Evolutionary conservation across 1,284 basidiomycete species (phyloP).

Genomic region (Heliocybe sulcata): DNA sequence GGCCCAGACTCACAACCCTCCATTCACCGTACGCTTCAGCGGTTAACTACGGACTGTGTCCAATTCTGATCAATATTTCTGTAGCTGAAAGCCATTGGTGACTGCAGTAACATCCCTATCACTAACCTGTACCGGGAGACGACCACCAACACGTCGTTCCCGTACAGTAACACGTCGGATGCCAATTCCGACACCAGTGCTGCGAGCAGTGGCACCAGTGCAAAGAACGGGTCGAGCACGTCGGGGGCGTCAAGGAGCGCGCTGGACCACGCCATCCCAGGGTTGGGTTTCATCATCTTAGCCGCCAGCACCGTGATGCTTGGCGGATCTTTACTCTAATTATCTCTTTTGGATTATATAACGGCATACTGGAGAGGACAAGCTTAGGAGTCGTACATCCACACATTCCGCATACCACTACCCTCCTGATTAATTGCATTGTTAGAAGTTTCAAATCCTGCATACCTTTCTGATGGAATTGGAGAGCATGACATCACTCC

Average conservation of each 20-base stretch:
- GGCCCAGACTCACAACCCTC: slow-evolving; percentile 51
- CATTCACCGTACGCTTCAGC: slow-evolving; percentile 43
- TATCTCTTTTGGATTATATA: background rate
- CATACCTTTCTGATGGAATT: too few species aligned
- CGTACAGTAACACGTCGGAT: slow-evolving; percentile 23
- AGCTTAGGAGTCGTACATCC: background rate
- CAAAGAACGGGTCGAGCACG: background rate
- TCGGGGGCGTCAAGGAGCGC: background rate
- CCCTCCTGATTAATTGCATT: too few species aligned
- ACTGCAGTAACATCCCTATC: slow-evolving; percentile 46
- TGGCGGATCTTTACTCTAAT: background rate
- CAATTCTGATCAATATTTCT: background rate
- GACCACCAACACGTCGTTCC: slow-evolving; percentile 54
- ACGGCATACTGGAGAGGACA: background rate
- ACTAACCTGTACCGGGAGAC: slow-evolving; percentile 60
- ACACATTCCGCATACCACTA: background rate
- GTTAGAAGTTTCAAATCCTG: too few species aligned
- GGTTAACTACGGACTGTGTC: background rate
- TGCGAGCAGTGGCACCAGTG: background rate
- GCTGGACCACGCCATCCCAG: background rate
- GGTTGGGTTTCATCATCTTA: background rate
- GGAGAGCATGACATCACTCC: too few species aligned
- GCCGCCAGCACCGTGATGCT: background rate
- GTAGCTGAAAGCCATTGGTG: slow-evolving; percentile 60
- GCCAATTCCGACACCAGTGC: slow-evolving; percentile 6